Evolutionary conservation across 2,329 filamentous ascomycete genomes (phyloP), one percentile per base, ranked within the genome.

Genomic region (Exophiala calicioides): DNA sequence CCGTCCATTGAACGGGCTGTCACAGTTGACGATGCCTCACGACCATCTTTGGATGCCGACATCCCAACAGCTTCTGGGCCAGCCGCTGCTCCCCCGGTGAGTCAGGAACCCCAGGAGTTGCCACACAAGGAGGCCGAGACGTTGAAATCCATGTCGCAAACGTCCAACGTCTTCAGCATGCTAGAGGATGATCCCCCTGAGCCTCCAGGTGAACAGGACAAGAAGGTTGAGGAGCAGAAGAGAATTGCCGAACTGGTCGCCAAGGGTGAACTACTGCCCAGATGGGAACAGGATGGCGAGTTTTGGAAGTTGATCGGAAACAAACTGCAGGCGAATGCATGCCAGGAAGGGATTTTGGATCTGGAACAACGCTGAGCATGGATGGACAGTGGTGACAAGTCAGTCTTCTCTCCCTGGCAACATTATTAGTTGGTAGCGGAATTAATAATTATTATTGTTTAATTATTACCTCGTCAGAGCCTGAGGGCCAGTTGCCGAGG

Each of bases 241-340:
- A 50, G 54, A 8, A 51, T 63, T 23, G 53, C 52, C 10, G 37
- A 40, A 19, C 60, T 63, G 37, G 58, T 65, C 12, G 39, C 49
- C 40, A 52, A 64, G 5, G 71, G 70, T 50, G 61, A 70, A 31
- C 59, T 76, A 34, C 76, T 84, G 50, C 80, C 81, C 5, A 60
- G 67, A 1, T 76, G 76, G 47, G 67, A 68, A 1, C 68, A 68
- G 3, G 63, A 58, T 31, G 45, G 33, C 30, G 50, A 68, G 12
- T 82, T 84, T 58, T 84, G 81, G 81, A 58, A 64, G 3, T 61
- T 73, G 7, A 81, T 82, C 60, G 76, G 76, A 1, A 84, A 84
- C 55, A 78, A 73, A 53, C 60, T 84, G 44, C 68, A 80, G 29
- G 74, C 81, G 1, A 84, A 82, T 65, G 81, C 80, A 2, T 82